Base-by-base conservation (phyloP, 2,329 filamentous ascomycete genomes). In the Aaosphaeria arxii region DNA sequence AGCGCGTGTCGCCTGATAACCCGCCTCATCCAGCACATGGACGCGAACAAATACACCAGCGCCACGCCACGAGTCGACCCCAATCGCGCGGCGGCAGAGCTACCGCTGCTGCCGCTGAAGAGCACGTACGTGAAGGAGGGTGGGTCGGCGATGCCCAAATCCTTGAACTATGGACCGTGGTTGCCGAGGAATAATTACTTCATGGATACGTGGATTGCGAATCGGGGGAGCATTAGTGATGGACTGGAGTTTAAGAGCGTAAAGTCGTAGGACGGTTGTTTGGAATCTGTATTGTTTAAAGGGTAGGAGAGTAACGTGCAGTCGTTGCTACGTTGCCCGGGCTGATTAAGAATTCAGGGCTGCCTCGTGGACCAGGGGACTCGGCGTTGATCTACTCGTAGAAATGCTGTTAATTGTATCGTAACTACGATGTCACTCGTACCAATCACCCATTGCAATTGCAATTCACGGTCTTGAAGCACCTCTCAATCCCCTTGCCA, bases 21-120 rank as follows among this genome's bases (percentile, higher is more conserved):
- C 1, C 73, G 82, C 0, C 62, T 86, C 4, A 56, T 83, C 46
- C 75, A 75, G 58, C 57, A 73, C 45, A 80, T 85, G 76, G 55
- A 69, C 9, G 62, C 71, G 5, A 69, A 75, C 7, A 70, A 71
- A 0, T 68, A 73, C 4, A 67, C 63, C 0, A 68, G 63, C 9
- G 77, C 76, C 0, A 71, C 74, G 1, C 82, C 83, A 0, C 59
- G 71, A 1, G 69, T 70, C 28, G 60, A 76, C 4, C 62, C 72
- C 4, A 58, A 64, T 4, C 58, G 70, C 38, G 62, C 55, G 9
- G 71, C 78, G 62, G 57, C 72, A 24, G 69, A 68, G 9, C 61
- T 59, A 48, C 64, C 67, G 1, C 60, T 78, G 32, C 60, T 81
- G 48, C 70, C 67, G 7, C 54, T 83, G 6, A 76, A 65, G 5